A percentile compares a stretch with the other conserved stretches of the same genome.
Conservation (phyloP, 1,284 basidiomycete genomes). For the Trichosporon sp. region DNA sequence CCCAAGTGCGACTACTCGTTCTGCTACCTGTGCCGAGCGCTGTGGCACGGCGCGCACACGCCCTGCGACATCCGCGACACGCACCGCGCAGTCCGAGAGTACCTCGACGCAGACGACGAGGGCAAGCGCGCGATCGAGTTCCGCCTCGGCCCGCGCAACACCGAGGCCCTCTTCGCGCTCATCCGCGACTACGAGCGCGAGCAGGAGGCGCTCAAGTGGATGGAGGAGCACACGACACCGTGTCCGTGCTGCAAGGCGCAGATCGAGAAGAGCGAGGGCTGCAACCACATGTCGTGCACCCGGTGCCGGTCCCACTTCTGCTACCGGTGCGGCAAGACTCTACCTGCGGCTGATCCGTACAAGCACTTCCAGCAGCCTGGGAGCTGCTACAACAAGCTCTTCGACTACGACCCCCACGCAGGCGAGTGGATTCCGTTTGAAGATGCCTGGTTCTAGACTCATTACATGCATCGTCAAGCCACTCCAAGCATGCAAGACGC, state of each 20-base stretch:
- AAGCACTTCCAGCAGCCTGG: slow-evolving; percentile 37
- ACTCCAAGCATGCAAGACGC: too few species aligned
- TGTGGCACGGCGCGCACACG: slow-evolving; percentile 44
- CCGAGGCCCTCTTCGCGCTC: slow-evolving; percentile 7
- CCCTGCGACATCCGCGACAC: slow-evolving; percentile 25
- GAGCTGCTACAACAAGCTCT: slow-evolving; percentile 41
- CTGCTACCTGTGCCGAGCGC: slow-evolving; percentile 38
- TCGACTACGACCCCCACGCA: slow-evolving; percentile 29
- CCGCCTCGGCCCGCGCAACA: slow-evolving; percentile 3
- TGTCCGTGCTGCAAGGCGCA: slow-evolving; percentile 43
- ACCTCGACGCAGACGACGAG: slow-evolving; percentile 33
- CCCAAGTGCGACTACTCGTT: slow-evolving; percentile 35
- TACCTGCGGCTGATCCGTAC: slow-evolving; percentile 40
- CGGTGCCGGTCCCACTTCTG: slow-evolving; percentile 44
- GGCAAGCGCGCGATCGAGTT: slow-evolving; percentile 5
- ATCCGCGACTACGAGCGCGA: slow-evolving; percentile 10
- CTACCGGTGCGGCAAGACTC: slow-evolving; percentile 38
- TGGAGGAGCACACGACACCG: slow-evolving; percentile 33
- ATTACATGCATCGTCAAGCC: not conserved
- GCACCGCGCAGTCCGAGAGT: slow-evolving; percentile 28
- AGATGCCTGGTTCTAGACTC: not conserved
- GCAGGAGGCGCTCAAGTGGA: slow-evolving; percentile 27
- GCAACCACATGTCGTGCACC: slow-evolving; percentile 48
- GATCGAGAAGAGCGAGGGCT: slow-evolving; percentile 45
- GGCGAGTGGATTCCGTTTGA: slow-evolving; percentile 1